Evolutionary conservation across 169 alveolate species (phyloP), one percentile per base, ranked within the genome.

Genomic region (Cytauxzoon felis): DNA sequence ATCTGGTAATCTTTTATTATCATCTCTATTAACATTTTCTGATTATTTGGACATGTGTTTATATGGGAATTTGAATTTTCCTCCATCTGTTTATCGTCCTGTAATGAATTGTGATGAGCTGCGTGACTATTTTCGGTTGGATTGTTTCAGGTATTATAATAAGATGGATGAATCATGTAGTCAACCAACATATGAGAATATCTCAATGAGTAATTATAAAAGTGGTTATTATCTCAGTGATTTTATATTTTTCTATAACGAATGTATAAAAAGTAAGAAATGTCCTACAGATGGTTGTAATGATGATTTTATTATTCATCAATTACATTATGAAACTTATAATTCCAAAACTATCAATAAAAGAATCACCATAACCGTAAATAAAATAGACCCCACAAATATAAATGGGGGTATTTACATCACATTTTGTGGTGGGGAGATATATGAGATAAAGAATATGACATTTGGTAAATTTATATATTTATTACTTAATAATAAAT

Each of bases 401-500:
- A 18, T 2, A 16, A 27, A 43, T 9, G 32, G 47, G 4, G 56
- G 34, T 5, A 59, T 59, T 9, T 73, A 79, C 68, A 32, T 47
- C 42, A 24, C 16, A 8, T 73, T 78, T 36, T 36, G 43, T 21
- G n/a, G 23, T n/a, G n/a, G 42, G 7, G 52, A 34, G 0, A 73
- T 30, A 1, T 27, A 40, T 34, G 21, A 33, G 3, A 53, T 65
- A 3, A 26, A 50, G 23, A 64, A 73, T 38, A 40, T 73, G 11
- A 73, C 84, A 6, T 49, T 73, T 26, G 84, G 84, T 18, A 56
- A 59, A 24, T 73, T 73, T 26, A 36, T 73, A n/a, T 64, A 64
- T 38, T 19, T 73, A 34, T 41, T 73, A 48, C 18, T 73, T 41
- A 26, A 52, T 56, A 56, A 73, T 63, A 40, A 40, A 47, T 26